These are phyloP conservation scores for Chrysoporthe deuterocubensis DNA, from an alignment of 2,329 filamentous ascomycete species.

Conservation along the genomic window DNA sequence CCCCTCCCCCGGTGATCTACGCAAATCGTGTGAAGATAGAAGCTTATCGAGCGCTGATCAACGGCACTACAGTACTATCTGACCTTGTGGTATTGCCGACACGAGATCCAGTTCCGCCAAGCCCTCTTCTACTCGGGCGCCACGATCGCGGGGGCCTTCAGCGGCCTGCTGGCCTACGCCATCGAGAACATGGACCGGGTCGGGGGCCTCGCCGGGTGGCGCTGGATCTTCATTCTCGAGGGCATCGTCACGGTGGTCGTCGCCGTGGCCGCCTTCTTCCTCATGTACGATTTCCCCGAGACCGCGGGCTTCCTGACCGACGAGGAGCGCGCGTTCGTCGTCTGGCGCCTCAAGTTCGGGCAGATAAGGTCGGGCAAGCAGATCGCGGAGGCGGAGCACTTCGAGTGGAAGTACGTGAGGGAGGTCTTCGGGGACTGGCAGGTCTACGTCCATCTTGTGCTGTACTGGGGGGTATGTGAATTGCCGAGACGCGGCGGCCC, in stretches of 20 bases:
- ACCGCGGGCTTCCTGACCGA: slow-evolving; percentile 74
- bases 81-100: slow-evolving; percentile 63
- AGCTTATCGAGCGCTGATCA: background rate
- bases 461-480: slow-evolving; percentile 66
- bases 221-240: slow-evolving; percentile 61
- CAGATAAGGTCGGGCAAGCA: slow-evolving; percentile 52
- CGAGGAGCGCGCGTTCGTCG: slow-evolving; percentile 71
- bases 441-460: slow-evolving; percentile 64
- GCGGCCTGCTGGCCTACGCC: slow-evolving; percentile 59
- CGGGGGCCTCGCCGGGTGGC: slow-evolving; percentile 49
- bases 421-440: slow-evolving; percentile 80
- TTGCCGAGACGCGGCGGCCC: slow-evolving; percentile 29
- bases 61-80: slow-evolving; percentile 49
- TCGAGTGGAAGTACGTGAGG: slow-evolving; percentile 76
- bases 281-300: slow-evolving; percentile 81
- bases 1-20: too few species aligned
- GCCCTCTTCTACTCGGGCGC: slow-evolving; percentile 85
- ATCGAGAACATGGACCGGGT: slow-evolving; percentile 50
- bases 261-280: slow-evolving; percentile 63
- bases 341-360: slow-evolving; percentile 66
- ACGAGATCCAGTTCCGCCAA: slow-evolving; percentile 58
- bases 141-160: slow-evolving; percentile 78
- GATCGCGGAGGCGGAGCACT: slow-evolving; percentile 72
- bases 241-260: slow-evolving; percentile 52
- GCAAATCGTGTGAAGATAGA: too few species aligned